Conservation (phyloP, 306 rosid genomes). For the Clitoria ternatea region DNA sequence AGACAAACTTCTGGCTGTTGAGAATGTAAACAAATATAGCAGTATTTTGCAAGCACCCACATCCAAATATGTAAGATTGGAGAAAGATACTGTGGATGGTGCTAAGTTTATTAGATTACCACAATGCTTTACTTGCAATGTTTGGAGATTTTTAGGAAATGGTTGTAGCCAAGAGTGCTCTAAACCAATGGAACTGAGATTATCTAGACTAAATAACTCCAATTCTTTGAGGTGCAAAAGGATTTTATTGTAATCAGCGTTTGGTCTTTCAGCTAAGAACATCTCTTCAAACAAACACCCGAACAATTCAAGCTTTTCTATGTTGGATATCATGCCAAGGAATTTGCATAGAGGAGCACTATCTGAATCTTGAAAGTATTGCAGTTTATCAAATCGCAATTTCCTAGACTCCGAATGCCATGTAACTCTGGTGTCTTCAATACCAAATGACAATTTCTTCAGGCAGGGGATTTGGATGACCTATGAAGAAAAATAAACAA, state of each 20-base stretch:
- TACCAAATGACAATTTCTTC: background rate
- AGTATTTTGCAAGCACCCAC: background rate
- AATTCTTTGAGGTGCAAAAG: constrained; percentile 6
- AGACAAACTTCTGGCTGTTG: constrained; percentile 18
- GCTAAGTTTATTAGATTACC: background rate
- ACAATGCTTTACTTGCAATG: background rate
- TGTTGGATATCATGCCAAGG: background rate
- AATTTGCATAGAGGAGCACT: background rate
- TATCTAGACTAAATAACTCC: background rate
- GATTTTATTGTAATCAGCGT: background rate
- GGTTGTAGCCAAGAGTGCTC: constrained; percentile 17
- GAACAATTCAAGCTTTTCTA: background rate
- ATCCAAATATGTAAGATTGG: background rate
- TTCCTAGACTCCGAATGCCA: background rate
- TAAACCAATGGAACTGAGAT: constrained; percentile 17
- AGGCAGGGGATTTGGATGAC: background rate
- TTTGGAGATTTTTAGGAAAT: background rate
- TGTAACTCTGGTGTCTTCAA: background rate
- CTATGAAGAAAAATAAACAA: background rate
- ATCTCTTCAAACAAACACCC: background rate
- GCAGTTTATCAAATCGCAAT: background rate
- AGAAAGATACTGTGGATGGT: background rate
- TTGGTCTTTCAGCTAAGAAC: constrained; percentile 4
- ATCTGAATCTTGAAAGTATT: background rate
- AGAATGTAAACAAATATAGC: background rate